Conservation (phyloP, 169 alveolate species). For the Eimeria falciformis region DNA sequence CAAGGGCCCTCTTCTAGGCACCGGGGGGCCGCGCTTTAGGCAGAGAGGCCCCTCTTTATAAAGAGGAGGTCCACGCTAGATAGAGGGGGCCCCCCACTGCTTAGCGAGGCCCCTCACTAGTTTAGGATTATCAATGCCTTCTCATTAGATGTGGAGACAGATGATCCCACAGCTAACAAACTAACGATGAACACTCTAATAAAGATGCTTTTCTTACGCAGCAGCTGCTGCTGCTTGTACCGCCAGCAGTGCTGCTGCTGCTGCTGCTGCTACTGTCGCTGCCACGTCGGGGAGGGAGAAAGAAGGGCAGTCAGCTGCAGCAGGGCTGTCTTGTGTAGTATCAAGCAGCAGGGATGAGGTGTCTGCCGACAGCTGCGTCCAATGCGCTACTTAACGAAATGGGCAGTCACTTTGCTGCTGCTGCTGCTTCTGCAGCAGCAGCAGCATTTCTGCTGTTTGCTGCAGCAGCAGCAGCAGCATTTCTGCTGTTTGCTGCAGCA, state of each 20-base stretch:
- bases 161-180: background rate
- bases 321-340: constrained; percentile 16
- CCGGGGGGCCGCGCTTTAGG: background rate
- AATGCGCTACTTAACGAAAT: constrained; percentile 35
- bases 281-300: background rate
- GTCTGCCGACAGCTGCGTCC: constrained; percentile 9
- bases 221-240: background rate
- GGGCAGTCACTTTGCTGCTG: constrained; percentile 14
- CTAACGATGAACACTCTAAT: background rate
- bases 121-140: too few species aligned
- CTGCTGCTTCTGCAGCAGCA: constrained; percentile 24
- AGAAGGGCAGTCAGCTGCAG: constrained; percentile 20
- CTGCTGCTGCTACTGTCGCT: background rate
- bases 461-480: constrained; percentile 44
- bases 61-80: background rate
- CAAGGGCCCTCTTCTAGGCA: background rate
- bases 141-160: too few species aligned
- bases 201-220: background rate
- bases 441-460: constrained; percentile 10
- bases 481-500: too few species aligned
- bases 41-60: too few species aligned
- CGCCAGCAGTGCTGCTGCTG: background rate
- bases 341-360: constrained; percentile 37
- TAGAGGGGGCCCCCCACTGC: background rate
- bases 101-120: background rate